Percentiles rank a stretch among this genome's conserved stretches.
Conservation (phyloP, 2,329 filamentous ascomycete species). For the Exophiala spinifera region DNA sequence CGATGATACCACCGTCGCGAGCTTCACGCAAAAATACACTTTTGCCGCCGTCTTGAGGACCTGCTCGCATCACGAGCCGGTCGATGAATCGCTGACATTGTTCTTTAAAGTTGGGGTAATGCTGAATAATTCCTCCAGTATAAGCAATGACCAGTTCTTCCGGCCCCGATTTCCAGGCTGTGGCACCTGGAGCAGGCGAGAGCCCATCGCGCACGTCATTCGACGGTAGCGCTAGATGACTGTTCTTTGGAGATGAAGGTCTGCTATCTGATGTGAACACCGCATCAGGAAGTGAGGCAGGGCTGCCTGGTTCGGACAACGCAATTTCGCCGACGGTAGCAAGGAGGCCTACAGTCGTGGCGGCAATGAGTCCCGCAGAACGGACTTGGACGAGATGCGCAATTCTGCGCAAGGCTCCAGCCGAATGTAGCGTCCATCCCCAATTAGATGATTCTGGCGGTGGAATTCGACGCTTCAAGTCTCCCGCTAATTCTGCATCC, state of each 20-base stretch:
- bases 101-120: constrained; percentile 69
- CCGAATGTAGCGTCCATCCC: constrained; percentile 61
- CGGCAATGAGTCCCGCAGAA: constrained; percentile 71
- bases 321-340: constrained; percentile 65
- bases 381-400: constrained; percentile 68
- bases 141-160: constrained; percentile 73
- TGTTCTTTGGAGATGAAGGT: constrained; percentile 18
- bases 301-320: constrained; percentile 21
- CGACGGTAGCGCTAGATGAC: constrained; percentile 5
- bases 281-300: constrained; percentile 17
- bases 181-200: constrained; percentile 28
- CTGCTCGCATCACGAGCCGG: constrained; percentile 46
- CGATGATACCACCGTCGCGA: constrained; percentile 54
- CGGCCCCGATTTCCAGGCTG: constrained; percentile 33
- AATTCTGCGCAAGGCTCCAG: constrained; percentile 61
- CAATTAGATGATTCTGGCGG: constrained; percentile 49
- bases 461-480: constrained; percentile 53
- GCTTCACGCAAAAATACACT: constrained; percentile 52
- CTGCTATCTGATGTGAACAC: constrained; percentile 19
- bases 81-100: constrained; percentile 70
- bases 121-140: constrained; percentile 75
- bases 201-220: constrained; percentile 16
- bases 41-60: constrained; percentile 46
- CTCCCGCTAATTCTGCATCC: constrained; percentile 48
- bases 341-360: constrained; percentile 67